Evolutionary conservation across 331 rosid genomes (phyloP), one percentile per base, ranked within the genome.

Genomic region (Malus hybrid): DNA sequence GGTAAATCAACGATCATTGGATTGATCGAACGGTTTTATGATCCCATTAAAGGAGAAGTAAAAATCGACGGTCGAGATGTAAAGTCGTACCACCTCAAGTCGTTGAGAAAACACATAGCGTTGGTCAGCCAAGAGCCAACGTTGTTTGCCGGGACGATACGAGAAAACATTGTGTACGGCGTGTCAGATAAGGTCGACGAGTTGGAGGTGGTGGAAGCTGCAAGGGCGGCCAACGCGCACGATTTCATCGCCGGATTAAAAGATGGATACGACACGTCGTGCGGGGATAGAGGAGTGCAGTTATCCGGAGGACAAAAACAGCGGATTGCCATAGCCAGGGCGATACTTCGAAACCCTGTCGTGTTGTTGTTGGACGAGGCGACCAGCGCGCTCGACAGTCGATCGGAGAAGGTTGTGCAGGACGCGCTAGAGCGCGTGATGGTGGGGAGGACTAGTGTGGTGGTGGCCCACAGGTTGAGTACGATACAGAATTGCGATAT

Each of bases 121-220:
- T 80, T 93, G 2, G 98, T 93, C 0, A 91, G 98, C 70, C 98
- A 93, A 77, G 98, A 93, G 60, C 98, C 98, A 8, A 73, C 93
- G 0, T 27, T 93, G 5, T 88, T 93, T 55, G 82, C 85, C 1
- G 98, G 98, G 24, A 93, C 90, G 4, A 87, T 93, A 13, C 87
- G 83, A 57, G 94, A 90, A 31, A 93, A 93, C 60, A 90, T 93
- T 16, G 80, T 81, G 3, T 93, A 91, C 33, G 96, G 97, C 56
- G 79, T 88, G 6, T 75, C 70, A 0, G 71, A 80, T 6, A 65
- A 81, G 7, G 33, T 76, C 5, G 80, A 84, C 46, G 98, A 91
- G 66, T 19, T 80, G 6, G 98, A 93, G 85, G 80, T 90, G n/a
- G 76, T 91, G 0, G 94, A 87, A 70, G 97, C 98, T 0, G 86